Percentiles rank a stretch among this genome's conserved stretches.
These are phyloP conservation scores for Abelmoschus esculentus DNA, from an alignment of 345 rosid species.

Conservation along the genomic window DNA sequence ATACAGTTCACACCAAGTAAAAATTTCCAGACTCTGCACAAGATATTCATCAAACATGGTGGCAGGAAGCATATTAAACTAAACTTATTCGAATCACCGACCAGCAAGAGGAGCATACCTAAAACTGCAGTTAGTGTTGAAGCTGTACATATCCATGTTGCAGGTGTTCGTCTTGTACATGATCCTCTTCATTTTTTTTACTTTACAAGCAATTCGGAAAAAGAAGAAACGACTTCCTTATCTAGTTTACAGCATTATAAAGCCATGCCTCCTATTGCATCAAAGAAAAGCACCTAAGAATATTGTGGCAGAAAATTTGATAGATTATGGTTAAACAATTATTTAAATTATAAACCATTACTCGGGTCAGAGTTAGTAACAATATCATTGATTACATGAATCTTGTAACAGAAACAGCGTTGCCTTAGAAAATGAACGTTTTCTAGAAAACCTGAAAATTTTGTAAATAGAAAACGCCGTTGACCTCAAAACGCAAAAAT, in stretches of 20 bases:
- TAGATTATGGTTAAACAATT: not conserved
- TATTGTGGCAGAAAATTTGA: not conserved
- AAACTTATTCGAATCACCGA: not conserved
- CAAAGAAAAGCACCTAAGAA: conserved; percentile 10
- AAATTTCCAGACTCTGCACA: not conserved
- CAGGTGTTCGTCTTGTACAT: not conserved
- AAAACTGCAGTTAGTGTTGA: not conserved
- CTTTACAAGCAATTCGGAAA: conserved; percentile 3
- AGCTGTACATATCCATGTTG: not conserved
- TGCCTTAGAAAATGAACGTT: not conserved
- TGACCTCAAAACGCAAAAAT: not conserved
- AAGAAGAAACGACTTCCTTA: conserved; percentile 1
- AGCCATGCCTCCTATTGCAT: conserved; percentile 3
- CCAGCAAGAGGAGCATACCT: not conserved
- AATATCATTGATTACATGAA: not conserved
- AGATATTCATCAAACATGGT: not conserved
- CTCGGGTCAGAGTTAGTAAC: not conserved
- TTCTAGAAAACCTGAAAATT: not conserved
- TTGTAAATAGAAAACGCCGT: not conserved
- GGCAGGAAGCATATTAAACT: not conserved
- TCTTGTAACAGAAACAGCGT: not conserved
- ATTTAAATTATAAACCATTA: not conserved
- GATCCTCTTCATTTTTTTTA: not conserved
- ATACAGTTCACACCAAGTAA: not conserved
- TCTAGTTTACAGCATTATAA: conserved; percentile 1